Conservation (phyloP, 2,329 filamentous ascomycete species). For the Calycina herbarum region DNA sequence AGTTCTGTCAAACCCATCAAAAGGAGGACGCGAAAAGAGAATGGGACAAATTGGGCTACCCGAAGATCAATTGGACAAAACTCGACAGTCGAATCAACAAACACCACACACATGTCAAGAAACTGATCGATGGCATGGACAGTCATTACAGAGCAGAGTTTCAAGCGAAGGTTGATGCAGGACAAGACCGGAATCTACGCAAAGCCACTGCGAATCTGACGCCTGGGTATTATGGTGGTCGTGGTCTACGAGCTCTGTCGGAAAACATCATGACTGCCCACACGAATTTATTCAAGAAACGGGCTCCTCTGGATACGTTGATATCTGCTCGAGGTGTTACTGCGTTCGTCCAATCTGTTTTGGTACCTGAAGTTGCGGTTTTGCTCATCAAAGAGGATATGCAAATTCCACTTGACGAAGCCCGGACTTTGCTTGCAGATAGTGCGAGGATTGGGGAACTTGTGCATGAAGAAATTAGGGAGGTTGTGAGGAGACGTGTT, state of each 20-base stretch:
- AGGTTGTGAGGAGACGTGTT: slow-evolving; percentile 59
- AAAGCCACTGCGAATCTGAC: slow-evolving; percentile 54
- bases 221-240: slow-evolving; percentile 81
- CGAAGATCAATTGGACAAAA: slow-evolving; percentile 66
- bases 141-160: slow-evolving; percentile 64
- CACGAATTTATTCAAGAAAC: slow-evolving; percentile 58
- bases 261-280: slow-evolving; percentile 65
- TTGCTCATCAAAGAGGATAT: slow-evolving; percentile 60
- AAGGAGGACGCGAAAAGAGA: slow-evolving; percentile 50
- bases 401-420: slow-evolving; percentile 45
- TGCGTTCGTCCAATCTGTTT: slow-evolving; percentile 69
- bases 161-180: slow-evolving; percentile 53
- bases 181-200: slow-evolving; percentile 59
- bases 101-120: slow-evolving; percentile 56
- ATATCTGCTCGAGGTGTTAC: slow-evolving; percentile 67
- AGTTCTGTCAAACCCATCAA: slow-evolving; percentile 66
- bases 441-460: slow-evolving; percentile 32
- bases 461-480: slow-evolving; percentile 51
- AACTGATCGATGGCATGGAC: slow-evolving; percentile 53
- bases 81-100: slow-evolving; percentile 59
- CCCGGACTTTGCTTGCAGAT: slow-evolving; percentile 30
- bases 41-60: slow-evolving; percentile 56
- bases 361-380: slow-evolving; percentile 70
- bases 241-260: slow-evolving; percentile 71
- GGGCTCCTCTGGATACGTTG: slow-evolving; percentile 62